Percentiles rank a stretch among this genome's conserved stretches.
Evolutionary conservation across 768 basidiomycete species (phyloP).

Genomic region (Flagelloscypha sp.): DNA sequence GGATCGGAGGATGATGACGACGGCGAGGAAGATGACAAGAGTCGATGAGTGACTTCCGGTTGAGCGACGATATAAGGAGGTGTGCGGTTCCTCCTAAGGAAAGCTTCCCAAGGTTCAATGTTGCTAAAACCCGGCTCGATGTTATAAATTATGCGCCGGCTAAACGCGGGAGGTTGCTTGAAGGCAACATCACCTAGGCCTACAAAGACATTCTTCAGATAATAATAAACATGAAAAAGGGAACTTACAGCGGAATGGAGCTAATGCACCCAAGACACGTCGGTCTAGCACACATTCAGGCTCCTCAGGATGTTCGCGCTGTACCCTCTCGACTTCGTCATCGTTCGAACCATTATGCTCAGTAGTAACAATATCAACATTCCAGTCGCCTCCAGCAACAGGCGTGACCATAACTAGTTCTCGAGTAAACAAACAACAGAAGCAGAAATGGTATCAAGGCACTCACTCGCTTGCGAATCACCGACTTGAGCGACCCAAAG

Average conservation of each 20-base stretch:
- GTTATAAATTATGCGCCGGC: slow-evolving; percentile 57
- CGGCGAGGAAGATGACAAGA: slow-evolving; percentile 22
- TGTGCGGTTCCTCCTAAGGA: slow-evolving; percentile 50
- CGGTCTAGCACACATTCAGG: slow-evolving; percentile 56
- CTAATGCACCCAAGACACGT: slow-evolving; percentile 69
- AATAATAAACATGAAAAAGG: slow-evolving; percentile 12
- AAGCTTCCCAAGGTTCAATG: slow-evolving; percentile 58
- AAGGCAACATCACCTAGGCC: slow-evolving; percentile 66
- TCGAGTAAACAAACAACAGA: slow-evolving; percentile 7
- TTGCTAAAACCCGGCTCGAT: slow-evolving; percentile 54
- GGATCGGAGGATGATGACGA: slow-evolving; percentile 11
- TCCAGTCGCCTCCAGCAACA: slow-evolving; percentile 42
- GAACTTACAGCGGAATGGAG: slow-evolving; percentile 65
- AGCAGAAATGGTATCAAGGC: slow-evolving; percentile 4
- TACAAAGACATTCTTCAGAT: slow-evolving; percentile 17
- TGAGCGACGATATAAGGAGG: slow-evolving; percentile 60
- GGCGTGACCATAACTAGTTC: slow-evolving; percentile 44
- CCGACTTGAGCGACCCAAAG: slow-evolving; percentile 78
- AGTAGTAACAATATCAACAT: slow-evolving; percentile 50
- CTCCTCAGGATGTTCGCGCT: slow-evolving; percentile 59
- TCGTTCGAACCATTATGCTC: slow-evolving; percentile 66
- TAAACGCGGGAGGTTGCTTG: slow-evolving; percentile 66
- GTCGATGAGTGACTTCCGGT: slow-evolving; percentile 56
- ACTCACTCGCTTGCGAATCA: slow-evolving; percentile 70
- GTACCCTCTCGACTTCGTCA: slow-evolving; percentile 56